Conservation (phyloP, 768 basidiomycete genomes). For the Boletus pseudopeckii region DNA sequence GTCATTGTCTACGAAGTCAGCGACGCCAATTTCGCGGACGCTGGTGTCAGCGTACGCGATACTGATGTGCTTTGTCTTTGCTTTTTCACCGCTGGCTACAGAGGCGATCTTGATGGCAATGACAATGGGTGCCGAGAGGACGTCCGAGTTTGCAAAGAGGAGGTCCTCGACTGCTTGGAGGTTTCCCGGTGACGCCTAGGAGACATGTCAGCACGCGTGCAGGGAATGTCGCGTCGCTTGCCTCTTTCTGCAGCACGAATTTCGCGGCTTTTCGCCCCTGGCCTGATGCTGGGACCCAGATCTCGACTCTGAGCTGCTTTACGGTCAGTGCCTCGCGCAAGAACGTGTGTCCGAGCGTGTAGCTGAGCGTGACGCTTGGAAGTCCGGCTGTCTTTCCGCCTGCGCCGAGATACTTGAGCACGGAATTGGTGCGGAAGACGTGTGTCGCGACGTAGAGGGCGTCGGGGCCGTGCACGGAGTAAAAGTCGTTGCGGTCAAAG, state of each 20-base stretch:
- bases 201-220: slow-evolving; percentile 12
- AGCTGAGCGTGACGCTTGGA: slow-evolving; percentile 74
- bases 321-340: slow-evolving; percentile 86
- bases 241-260: slow-evolving; percentile 82
- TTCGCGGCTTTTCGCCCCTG: slow-evolving; percentile 72
- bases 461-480: slow-evolving; percentile 85
- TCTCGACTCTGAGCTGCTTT: slow-evolving; percentile 89
- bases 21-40: slow-evolving; percentile 77
- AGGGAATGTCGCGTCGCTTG: slow-evolving; percentile 25
- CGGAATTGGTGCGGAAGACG: slow-evolving; percentile 84
- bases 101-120: slow-evolving; percentile 81
- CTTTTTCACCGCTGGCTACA: slow-evolving; percentile 46
- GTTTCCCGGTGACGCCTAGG: slow-evolving; percentile 73
- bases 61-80: slow-evolving; percentile 72
- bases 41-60: slow-evolving; percentile 92
- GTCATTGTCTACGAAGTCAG: slow-evolving; percentile 93
- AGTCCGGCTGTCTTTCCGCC: slow-evolving; percentile 58
- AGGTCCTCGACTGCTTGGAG: slow-evolving; percentile 75
- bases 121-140: slow-evolving; percentile 81
- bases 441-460: slow-evolving; percentile 84
- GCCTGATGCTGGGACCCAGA: slow-evolving; percentile 74
- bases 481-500: slow-evolving; percentile 82
- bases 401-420: slow-evolving; percentile 85
- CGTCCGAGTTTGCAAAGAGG: slow-evolving; percentile 78
- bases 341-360: slow-evolving; percentile 73